phyloP scores from a whole-genome alignment of 202 grass and related monocot genomes.

The Musa balbisiana region DNA sequence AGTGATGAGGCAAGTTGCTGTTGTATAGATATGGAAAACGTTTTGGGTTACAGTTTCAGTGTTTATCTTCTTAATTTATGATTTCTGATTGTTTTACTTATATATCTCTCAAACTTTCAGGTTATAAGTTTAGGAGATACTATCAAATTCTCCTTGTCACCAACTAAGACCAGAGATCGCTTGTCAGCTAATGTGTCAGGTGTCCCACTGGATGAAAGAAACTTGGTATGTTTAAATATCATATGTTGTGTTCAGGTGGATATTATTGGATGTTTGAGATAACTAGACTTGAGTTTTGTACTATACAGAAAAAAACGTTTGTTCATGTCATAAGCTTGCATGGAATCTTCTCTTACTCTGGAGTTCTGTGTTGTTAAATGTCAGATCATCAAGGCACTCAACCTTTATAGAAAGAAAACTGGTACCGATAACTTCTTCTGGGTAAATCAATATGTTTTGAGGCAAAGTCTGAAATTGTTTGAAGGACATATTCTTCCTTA shows the following conservation, averaged over 20 bases:
- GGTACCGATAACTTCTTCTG: conserved; percentile 87
- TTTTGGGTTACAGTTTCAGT: not conserved
- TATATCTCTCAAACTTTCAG: conserved; percentile 36
- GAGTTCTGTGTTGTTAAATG: conserved; percentile 14
- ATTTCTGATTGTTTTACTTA: not conserved
- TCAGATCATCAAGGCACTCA: conserved; percentile 93
- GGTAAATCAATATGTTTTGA: conserved; percentile 33
- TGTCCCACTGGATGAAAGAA: conserved; percentile 86
- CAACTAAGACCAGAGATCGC: conserved; percentile 80
- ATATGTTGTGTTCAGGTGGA: conserved; percentile 7
- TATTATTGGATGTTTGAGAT: not conserved
- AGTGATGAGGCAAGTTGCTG: too few species aligned
- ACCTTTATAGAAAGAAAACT: conserved; percentile 95
- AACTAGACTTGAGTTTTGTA: not conserved
- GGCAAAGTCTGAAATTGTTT: not conserved
- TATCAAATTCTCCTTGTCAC: conserved; percentile 94
- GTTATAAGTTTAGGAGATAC: conserved; percentile 98
- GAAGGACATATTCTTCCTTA: not conserved
- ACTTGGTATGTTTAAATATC: conserved; percentile 49
- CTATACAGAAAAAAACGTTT: not conserved
- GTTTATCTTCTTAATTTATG: not conserved
- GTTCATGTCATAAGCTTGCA: not conserved
- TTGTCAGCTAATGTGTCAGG: conserved; percentile 82
- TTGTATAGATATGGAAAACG: not conserved
- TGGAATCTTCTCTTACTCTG: not conserved